Evolutionary conservation across 1,284 basidiomycete species (phyloP).

Genomic region (Fomes fomentarius): DNA sequence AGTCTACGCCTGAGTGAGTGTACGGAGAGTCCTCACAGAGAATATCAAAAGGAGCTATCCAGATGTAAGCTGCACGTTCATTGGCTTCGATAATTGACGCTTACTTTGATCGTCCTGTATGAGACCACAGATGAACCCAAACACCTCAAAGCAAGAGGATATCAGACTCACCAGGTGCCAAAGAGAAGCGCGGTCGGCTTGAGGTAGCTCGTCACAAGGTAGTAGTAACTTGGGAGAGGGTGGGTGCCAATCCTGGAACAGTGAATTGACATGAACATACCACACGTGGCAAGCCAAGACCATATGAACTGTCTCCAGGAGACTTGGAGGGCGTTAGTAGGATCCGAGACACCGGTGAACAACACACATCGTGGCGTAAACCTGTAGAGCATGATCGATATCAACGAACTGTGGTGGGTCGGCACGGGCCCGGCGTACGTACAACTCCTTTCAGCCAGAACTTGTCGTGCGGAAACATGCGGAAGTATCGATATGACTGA

Average conservation of each 20-base stretch:
- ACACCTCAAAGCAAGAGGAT: neutral
- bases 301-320: conserved; percentile 6
- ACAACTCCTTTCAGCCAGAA: neutral
- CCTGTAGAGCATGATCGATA: neutral
- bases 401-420: neutral
- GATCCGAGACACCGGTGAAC: neutral
- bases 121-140: neutral
- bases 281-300: neutral
- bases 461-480: neutral
- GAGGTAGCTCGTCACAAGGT: conserved; percentile 1
- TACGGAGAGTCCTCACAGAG: conserved; percentile 2
- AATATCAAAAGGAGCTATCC: conserved; percentile 1
- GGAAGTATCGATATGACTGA: conserved; percentile 6
- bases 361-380: neutral
- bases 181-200: neutral
- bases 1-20: no score
- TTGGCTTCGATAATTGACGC: neutral
- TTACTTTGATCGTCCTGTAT: conserved; percentile 5
- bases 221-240: neutral
- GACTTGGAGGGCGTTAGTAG: neutral
- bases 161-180: neutral
- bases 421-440: neutral
- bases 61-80: neutral
- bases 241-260: neutral
- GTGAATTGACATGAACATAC: neutral